Conservation (phyloP, 768 basidiomycete species). For the Serendipita sp. region DNA sequence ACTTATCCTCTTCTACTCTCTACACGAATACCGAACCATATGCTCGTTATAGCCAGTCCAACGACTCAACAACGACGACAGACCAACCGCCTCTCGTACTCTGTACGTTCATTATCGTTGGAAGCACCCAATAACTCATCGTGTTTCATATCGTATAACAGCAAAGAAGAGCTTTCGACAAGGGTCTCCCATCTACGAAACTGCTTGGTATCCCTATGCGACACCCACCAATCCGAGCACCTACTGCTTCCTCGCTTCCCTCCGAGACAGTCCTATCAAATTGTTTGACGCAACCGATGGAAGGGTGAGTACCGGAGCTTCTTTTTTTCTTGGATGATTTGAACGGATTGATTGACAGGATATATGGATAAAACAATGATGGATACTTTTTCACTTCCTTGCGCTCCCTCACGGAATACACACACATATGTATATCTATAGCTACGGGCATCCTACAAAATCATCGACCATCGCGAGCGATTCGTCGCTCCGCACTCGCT, state of each 20-base stretch:
- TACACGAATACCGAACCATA: too few species aligned
- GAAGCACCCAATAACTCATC: not conserved
- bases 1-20: too few species aligned
- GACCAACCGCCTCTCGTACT: not conserved
- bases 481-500: constrained; percentile 76
- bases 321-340: not conserved
- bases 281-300: constrained; percentile 68
- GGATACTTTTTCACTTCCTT: not conserved
- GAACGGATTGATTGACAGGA: not conserved
- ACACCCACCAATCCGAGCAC: constrained; percentile 37
- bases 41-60: not conserved
- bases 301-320: constrained; percentile 29
- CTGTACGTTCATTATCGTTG: not conserved
- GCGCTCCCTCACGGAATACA: not conserved
- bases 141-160: not conserved
- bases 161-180: not conserved
- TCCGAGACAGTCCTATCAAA: constrained; percentile 74
- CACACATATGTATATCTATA: constrained; percentile 20
- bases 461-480: constrained; percentile 88
- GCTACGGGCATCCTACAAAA: constrained; percentile 83
- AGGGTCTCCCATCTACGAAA: constrained; percentile 52
- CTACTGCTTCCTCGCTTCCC: constrained; percentile 72
- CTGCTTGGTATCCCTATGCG: constrained; percentile 74
- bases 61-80: not conserved
- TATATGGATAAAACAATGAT: too few species aligned